phyloP scores from a whole-genome alignment of 192 early-diverging fungal genomes.

The Chytriomyces sp. region DNA sequence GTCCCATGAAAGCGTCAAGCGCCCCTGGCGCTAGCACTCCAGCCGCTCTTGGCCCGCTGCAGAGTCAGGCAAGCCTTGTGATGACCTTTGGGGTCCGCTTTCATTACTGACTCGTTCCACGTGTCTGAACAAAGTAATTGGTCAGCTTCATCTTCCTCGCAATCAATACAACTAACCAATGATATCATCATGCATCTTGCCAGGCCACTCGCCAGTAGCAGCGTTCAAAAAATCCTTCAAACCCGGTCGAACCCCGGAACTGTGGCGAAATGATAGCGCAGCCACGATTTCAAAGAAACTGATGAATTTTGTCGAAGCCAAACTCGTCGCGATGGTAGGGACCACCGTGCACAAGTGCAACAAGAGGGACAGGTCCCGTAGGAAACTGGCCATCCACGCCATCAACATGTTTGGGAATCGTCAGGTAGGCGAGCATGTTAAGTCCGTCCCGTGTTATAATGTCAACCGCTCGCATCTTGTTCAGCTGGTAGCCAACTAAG shows the following conservation, averaged over 20 bases:
- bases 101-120: no score
- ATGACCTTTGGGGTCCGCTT: no score
- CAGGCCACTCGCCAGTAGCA: slow-evolving; percentile 39
- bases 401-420: slow-evolving; percentile 23
- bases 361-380: slow-evolving; percentile 29
- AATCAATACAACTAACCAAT: not conserved
- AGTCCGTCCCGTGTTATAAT: slow-evolving; percentile 40
- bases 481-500: slow-evolving; percentile 22
- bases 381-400: slow-evolving; percentile 3
- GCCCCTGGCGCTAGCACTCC: no score
- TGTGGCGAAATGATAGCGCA: slow-evolving; percentile 44
- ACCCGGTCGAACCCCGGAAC: slow-evolving; percentile 39
- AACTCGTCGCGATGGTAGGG: slow-evolving; percentile 40
- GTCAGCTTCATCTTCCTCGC: no score
- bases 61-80: no score
- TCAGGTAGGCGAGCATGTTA: slow-evolving; percentile 36
- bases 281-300: slow-evolving; percentile 40
- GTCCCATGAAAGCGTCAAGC: no score
- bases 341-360: slow-evolving; percentile 43
- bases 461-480: slow-evolving; percentile 33
- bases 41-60: no score
- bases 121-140: no score
- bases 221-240: slow-evolving; percentile 35
- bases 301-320: slow-evolving; percentile 34
- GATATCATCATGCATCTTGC: slow-evolving; percentile 43